phyloP scores from a whole-genome alignment of 129 eudicot genomes.

The Pseudognaphalium luteoalbum region DNA sequence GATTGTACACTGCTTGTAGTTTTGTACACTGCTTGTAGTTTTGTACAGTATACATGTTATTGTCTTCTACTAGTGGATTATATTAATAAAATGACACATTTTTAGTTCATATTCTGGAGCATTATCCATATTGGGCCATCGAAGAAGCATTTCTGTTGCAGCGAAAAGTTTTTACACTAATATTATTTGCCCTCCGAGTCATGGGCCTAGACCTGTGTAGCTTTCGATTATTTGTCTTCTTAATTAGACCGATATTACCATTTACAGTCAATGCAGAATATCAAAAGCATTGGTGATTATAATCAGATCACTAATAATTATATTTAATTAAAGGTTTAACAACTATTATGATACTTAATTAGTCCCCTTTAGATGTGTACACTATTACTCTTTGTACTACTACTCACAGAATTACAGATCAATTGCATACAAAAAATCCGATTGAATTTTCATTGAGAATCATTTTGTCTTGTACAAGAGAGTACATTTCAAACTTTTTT shows the following conservation, averaged over 20 bases:
- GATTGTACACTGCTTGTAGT: constrained; percentile 18
- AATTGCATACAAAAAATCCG: constrained; percentile 14
- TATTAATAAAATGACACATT: constrained; percentile 20
- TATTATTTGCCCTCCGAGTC: constrained; percentile 28
- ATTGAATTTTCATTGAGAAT: constrained; percentile 11
- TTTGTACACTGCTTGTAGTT: constrained; percentile 19
- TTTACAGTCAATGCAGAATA: constrained; percentile 12
- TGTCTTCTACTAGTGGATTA: constrained; percentile 29
- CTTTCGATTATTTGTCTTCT: constrained; percentile 21
- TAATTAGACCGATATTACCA: constrained; percentile 5
- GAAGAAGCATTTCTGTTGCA: constrained; percentile 11
- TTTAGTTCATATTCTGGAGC: constrained; percentile 14
- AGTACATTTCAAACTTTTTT: not conserved
- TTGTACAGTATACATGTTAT: constrained; percentile 19
- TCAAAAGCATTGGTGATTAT: constrained; percentile 18
- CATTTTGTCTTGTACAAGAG: constrained; percentile 1
- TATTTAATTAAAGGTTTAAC: constrained; percentile 10
- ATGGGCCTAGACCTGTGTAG: constrained; percentile 32
- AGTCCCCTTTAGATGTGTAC: not conserved
- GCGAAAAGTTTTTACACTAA: constrained; percentile 24
- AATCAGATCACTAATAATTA: constrained; percentile 5
- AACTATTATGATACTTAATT: constrained; percentile 18
- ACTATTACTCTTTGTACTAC: not conserved
- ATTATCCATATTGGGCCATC: constrained; percentile 15
- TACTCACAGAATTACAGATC: constrained; percentile 26